phyloP scores from a whole-genome alignment of 2,329 filamentous ascomycete genomes.

The Hymenoscyphus fraxineus region DNA sequence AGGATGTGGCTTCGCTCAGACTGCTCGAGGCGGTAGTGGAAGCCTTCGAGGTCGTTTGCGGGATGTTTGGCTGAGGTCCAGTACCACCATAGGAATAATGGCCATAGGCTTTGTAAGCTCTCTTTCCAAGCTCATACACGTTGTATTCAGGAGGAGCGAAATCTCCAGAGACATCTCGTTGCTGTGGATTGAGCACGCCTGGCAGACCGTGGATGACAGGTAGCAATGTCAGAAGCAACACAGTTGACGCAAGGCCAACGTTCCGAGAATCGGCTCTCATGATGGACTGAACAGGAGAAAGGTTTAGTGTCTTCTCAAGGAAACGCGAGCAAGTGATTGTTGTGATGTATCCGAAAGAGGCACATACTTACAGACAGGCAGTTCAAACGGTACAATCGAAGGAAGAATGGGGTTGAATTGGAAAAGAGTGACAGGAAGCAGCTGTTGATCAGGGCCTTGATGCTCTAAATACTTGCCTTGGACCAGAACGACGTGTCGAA shows the following conservation, averaged over 20 bases:
- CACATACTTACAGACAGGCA: conserved; percentile 7
- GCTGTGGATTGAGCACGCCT: conserved; percentile 25
- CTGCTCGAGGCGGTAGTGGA: conserved; percentile 5
- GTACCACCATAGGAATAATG: conserved; percentile 28
- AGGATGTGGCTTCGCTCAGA: conserved; percentile 4
- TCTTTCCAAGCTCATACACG: conserved; percentile 20
- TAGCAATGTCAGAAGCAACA: conserved; percentile 20
- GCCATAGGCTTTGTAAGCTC: conserved; percentile 15
- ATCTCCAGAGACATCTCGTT: conserved; percentile 15
- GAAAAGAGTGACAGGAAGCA: conserved; percentile 18
- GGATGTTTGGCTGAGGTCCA: conserved; percentile 29
- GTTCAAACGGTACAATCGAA: not conserved
- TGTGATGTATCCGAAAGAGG: not conserved
- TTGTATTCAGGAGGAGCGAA: conserved; percentile 26
- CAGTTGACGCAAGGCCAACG: conserved; percentile 19
- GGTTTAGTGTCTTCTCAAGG: not conserved
- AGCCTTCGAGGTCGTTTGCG: conserved; percentile 5
- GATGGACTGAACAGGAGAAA: conserved; percentile 20
- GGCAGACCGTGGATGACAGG: conserved; percentile 24
- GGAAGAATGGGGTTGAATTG: not conserved
- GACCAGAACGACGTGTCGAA: conserved; percentile 19
- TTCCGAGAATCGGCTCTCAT: conserved; percentile 25
- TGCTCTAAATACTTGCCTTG: conserved; percentile 11
- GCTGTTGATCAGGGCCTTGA: conserved; percentile 10
- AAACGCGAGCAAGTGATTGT: not conserved